phyloP scores from a whole-genome alignment of 257 asterid genomes.

The Paulownia fortunei region DNA sequence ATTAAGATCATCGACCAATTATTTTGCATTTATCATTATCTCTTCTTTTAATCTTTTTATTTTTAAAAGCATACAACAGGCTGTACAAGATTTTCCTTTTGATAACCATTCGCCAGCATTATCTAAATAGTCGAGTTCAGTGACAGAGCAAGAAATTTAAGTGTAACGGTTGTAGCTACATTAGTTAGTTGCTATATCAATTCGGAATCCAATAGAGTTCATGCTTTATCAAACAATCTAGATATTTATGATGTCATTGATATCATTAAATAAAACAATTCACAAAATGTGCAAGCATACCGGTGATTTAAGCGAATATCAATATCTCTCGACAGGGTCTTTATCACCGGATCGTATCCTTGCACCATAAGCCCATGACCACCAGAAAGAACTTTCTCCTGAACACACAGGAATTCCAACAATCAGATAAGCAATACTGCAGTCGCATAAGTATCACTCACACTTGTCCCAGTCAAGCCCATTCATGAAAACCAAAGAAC shows the following conservation, averaged over 20 bases:
- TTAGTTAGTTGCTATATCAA: background rate
- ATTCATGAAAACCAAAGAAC: conserved; percentile 12
- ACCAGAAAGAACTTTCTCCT: conserved; percentile 96
- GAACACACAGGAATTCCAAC: conserved; percentile 38
- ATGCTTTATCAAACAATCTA: conserved; percentile 13
- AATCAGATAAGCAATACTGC: conserved; percentile 18
- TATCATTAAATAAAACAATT: background rate
- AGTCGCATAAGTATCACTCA: conserved; percentile 13
- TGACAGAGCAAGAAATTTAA: background rate
- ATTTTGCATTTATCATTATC: background rate
- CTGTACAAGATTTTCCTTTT: conserved; percentile 12
- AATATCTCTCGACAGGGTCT: conserved; percentile 72
- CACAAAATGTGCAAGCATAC: conserved; percentile 47
- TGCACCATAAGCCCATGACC: conserved; percentile 99
- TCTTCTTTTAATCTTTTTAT: background rate
- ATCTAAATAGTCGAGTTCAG: background rate
- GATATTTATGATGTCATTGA: conserved; percentile 13
- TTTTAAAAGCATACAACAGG: background rate
- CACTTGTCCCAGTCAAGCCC: background rate
- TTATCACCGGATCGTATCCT: conserved; percentile 87
- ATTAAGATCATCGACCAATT: background rate
- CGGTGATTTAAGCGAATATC: conserved; percentile 90
- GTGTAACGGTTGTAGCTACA: background rate
- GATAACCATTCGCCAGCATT: conserved; percentile 7
- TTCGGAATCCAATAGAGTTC: background rate